phyloP scores from a whole-genome alignment of 176 grass and related monocot genomes.

The Paspalum notatum region DNA sequence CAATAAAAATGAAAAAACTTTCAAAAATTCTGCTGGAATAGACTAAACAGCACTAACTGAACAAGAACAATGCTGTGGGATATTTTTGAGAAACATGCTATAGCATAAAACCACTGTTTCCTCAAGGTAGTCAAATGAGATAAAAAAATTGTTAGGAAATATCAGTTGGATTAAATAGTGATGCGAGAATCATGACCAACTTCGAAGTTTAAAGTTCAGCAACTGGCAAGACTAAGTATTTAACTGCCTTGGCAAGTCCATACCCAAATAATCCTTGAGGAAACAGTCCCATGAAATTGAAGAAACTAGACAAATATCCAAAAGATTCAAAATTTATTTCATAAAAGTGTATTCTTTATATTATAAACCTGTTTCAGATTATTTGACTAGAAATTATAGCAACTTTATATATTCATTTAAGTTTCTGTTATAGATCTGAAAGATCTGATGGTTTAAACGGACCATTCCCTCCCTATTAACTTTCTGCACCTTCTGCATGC shows the following conservation, averaged over 20 bases:
- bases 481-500: constrained; percentile 13
- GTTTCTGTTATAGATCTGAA: background rate
- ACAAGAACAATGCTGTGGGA: constrained; percentile 11
- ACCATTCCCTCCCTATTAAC: constrained; percentile 10
- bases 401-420: constrained; percentile 14
- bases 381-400: constrained; percentile 31
- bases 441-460: constrained; percentile 9
- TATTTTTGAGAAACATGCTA: background rate
- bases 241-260: background rate
- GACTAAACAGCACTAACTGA: constrained; percentile 8
- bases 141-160: constrained; percentile 5
- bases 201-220: constrained; percentile 4
- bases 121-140: constrained; percentile 14
- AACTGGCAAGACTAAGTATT: constrained; percentile 21
- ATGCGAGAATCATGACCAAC: constrained; percentile 14
- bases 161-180: background rate
- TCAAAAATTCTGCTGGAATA: background rate
- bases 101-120: constrained; percentile 9
- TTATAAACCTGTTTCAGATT: constrained; percentile 16
- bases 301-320: background rate
- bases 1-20: constrained; percentile 3
- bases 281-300: background rate
- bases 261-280: constrained; percentile 14
- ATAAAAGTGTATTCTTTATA: constrained; percentile 3
- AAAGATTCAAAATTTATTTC: constrained; percentile 6